These are phyloP conservation scores for Geotrichum aggregatum DNA, from an alignment of 1,139 yeast species.

Conservation along the genomic window DNA sequence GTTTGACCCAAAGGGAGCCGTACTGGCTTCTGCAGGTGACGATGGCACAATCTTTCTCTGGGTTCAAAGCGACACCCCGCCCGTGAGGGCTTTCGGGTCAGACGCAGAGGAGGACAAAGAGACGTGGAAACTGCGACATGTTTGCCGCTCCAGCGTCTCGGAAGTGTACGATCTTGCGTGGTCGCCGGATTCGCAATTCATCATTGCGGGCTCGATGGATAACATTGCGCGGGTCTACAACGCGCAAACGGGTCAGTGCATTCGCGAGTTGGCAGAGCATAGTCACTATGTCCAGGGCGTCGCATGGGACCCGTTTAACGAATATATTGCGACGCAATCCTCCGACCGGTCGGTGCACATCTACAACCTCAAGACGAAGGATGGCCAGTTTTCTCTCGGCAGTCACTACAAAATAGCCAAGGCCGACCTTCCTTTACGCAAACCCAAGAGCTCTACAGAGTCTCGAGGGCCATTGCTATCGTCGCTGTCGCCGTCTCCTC, in stretches of 20 bases:
- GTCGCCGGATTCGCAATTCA: conserved; percentile 75
- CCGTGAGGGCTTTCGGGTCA: conserved; percentile 26
- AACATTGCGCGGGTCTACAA: conserved; percentile 69
- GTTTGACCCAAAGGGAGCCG: conserved; percentile 56
- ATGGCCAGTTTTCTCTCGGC: conserved; percentile 41
- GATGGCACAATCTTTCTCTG: conserved; percentile 86
- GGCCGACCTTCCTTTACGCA: conserved; percentile 19
- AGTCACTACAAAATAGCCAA: conserved; percentile 27
- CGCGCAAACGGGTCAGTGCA: conserved; percentile 53
- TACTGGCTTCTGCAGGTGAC: conserved; percentile 88
- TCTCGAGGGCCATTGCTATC: background rate
- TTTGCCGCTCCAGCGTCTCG: conserved; percentile 57
- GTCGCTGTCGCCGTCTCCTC: conserved; percentile 7
- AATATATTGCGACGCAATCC: conserved; percentile 77
- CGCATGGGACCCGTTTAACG: conserved; percentile 84
- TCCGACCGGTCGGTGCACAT: conserved; percentile 81
- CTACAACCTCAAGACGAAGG: conserved; percentile 44
- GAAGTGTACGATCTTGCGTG: conserved; percentile 89
- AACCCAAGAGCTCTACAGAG: background rate
- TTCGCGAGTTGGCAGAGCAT: conserved; percentile 67
- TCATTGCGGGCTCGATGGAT: conserved; percentile 92
- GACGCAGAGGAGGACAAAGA: conserved; percentile 49
- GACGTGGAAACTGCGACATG: conserved; percentile 59
- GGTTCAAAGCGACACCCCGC: conserved; percentile 45
- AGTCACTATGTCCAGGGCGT: conserved; percentile 92